These are phyloP conservation scores for Inga laurina DNA, from an alignment of 306 rosid genomes.

Conservation along the genomic window DNA sequence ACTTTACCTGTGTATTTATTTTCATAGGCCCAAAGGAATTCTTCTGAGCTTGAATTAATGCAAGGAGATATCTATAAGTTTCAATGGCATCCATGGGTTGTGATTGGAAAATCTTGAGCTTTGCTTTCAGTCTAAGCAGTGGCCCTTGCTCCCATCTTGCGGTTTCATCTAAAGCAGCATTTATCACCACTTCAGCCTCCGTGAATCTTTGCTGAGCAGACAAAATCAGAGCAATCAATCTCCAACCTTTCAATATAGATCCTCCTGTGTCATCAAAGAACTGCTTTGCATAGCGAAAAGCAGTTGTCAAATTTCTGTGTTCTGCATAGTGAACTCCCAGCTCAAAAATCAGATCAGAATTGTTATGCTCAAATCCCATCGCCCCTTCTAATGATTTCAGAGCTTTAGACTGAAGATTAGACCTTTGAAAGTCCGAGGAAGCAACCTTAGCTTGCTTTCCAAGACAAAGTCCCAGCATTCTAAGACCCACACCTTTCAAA, in stretches of 20 bases:
- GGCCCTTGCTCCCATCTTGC: slow-evolving; percentile 95
- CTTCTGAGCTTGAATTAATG: slow-evolving; percentile 92
- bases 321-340: slow-evolving; percentile 78
- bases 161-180: slow-evolving; percentile 96
- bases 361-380: slow-evolving; percentile 25
- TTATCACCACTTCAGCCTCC: slow-evolving; percentile 89
- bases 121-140: slow-evolving; percentile 86
- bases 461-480: slow-evolving; percentile 80
- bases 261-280: slow-evolving; percentile 91
- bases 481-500: slow-evolving; percentile 76
- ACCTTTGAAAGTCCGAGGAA: slow-evolving; percentile 43
- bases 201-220: slow-evolving; percentile 80
- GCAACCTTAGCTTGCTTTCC: slow-evolving; percentile 75
- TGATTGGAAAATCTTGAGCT: slow-evolving; percentile 75
- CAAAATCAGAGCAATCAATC: slow-evolving; percentile 84
- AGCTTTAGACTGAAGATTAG: slow-evolving; percentile 29
- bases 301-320: slow-evolving; percentile 74
- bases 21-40: slow-evolving; percentile 77
- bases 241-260: slow-evolving; percentile 80
- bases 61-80: slow-evolving; percentile 86
- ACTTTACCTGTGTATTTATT: slow-evolving; percentile 57
- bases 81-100: slow-evolving; percentile 86
- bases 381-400: slow-evolving; percentile 23
- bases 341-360: slow-evolving; percentile 74
- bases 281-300: slow-evolving; percentile 71